Base-by-base conservation (phyloP, 345 rosid species). In the Raphanus sativus region DNA sequence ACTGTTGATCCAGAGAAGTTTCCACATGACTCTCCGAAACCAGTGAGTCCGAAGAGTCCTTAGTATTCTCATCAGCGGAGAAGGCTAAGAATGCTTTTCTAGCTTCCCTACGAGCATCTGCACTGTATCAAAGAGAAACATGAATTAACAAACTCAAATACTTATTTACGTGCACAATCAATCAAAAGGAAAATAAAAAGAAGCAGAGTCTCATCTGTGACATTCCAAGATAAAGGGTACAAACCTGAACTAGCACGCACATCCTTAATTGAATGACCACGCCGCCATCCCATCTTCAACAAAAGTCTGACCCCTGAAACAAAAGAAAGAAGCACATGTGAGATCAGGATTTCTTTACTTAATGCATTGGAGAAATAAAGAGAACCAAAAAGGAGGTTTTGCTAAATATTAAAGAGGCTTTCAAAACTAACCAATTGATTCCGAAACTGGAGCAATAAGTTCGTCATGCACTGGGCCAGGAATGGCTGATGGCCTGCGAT, bases 391-490 rank as follows among this genome's bases (percentile, higher is more conserved):
- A 30, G 45, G 1, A 6, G 7, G 16, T 59, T 30, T 28, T 5
- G 32, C 45, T 48, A 59, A 74, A 67, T 55, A 80, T 17, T 64
- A 10, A 58, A 21, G 81, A 13, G 54, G 13, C 34, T 65, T 66
- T 65, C 8, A 30, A 71, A 74, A 86, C 91, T 74, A 79, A 95
- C 99, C 99, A 83, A 95, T 84, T 81, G 99, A 89, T 77, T 92
- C 97, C 9, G 98, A 67, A 62, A 83, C 93, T 62, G 99, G 99
- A 81, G 91, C 80, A 76, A 95, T 71, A 75, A 95, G 42, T 82
- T 95, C 99, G 81, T 92, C 91, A 26, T 91, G 99, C 73, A 86
- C 87, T 71, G 96, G 97, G 70, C 99, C 99, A 73, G 99, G 97
- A 82, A 95, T 91, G 62, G 90, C 89, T 70, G 97, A 92, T 71